These are phyloP conservation scores for Cordia subcordata DNA, from an alignment of 257 asterid genomes.

Conservation along the genomic window DNA sequence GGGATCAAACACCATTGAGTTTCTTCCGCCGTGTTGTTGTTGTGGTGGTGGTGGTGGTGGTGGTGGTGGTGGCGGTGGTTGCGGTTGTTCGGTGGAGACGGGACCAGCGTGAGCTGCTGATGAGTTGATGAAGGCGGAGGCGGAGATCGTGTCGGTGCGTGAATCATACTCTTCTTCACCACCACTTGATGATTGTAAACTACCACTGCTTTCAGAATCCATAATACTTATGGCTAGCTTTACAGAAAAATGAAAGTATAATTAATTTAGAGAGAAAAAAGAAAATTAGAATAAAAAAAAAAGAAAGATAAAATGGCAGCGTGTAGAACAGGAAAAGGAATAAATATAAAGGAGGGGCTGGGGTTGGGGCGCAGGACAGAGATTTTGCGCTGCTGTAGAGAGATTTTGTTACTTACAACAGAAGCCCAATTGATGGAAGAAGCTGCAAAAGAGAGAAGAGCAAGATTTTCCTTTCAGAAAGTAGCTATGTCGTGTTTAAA, in stretches of 20 bases:
- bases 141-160: conserved; percentile 41
- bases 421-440: conserved; percentile 11
- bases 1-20: conserved; percentile 31
- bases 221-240: conserved; percentile 11
- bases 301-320: neutral
- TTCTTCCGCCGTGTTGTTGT: neutral
- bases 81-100: conserved; percentile 14
- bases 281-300: neutral
- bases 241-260: conserved; percentile 3
- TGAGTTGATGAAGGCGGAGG: conserved; percentile 19
- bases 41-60: conserved; percentile 18
- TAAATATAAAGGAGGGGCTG: neutral
- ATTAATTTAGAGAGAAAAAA: conserved; percentile 8
- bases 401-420: conserved; percentile 28
- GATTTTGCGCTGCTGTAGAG: conserved; percentile 24
- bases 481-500: conserved; percentile 33
- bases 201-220: conserved; percentile 73
- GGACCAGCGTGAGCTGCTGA: conserved; percentile 16
- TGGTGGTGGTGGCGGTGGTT: conserved; percentile 14
- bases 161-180: conserved; percentile 63
- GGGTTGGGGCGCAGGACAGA: too few species aligned
- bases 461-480: conserved; percentile 21
- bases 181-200: conserved; percentile 68
- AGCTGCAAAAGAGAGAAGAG: conserved; percentile 11
- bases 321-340: conserved; percentile 19